Percentiles rank a stretch among this genome's conserved stretches.
Evolutionary conservation across 441 rosid genomes (phyloP).

Genomic region (Euphorbia schlechtendalii): DNA sequence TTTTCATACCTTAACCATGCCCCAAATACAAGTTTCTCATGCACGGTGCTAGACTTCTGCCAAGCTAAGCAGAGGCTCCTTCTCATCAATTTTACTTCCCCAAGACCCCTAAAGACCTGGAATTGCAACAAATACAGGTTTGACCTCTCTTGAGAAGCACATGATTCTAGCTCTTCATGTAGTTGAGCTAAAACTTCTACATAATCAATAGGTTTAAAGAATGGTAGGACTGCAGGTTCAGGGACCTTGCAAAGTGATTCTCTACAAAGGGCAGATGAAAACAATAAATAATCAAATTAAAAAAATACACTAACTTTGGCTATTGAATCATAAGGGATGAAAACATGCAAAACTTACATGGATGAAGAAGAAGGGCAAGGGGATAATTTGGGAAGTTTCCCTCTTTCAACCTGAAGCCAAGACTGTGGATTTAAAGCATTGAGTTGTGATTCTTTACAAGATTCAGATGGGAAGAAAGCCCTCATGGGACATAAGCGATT

Average conservation of each 20-base stretch:
- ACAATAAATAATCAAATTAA: slow-evolving; percentile 21
- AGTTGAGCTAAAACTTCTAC: slow-evolving; percentile 95
- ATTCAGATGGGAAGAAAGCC: slow-evolving; percentile 71
- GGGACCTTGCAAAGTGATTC: slow-evolving; percentile 95
- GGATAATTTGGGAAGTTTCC: slow-evolving; percentile 61
- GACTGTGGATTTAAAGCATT: slow-evolving; percentile 89
- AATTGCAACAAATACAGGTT: slow-evolving; percentile 68
- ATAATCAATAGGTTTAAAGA: slow-evolving; percentile 78
- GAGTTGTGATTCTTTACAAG: slow-evolving; percentile 79
- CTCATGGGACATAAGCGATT: slow-evolving; percentile 86
- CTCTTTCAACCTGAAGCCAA: slow-evolving; percentile 99
- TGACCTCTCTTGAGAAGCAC: slow-evolving; percentile 57
- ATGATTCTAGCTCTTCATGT: slow-evolving; percentile 93
- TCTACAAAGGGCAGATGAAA: slow-evolving; percentile 42
- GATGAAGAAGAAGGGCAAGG: slow-evolving; percentile 56
- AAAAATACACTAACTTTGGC: background rate
- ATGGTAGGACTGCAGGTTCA: slow-evolving; percentile 67
- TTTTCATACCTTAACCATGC: slow-evolving; percentile 90
- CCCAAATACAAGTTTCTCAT: slow-evolving; percentile 84
- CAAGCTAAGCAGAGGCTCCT: slow-evolving; percentile 91
- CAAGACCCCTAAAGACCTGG: slow-evolving; percentile 90
- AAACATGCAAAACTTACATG: slow-evolving; percentile 45
- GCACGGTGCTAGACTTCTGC: slow-evolving; percentile 72
- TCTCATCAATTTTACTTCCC: slow-evolving; percentile 77
- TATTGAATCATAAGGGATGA: slow-evolving; percentile 6